phyloP scores from a whole-genome alignment of 805 yeast species.

The Schizosaccharomyces pombe region ASM294v3 CU329670.1:4907501-4908000 shows the following conservation, averaged over 20 bases:
- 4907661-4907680: no score
- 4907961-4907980: conserved; percentile 1
- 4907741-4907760: not conserved
- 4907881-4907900: not conserved
- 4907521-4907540: not conserved
- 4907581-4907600: not conserved
- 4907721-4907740: not conserved
- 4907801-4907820: not conserved
- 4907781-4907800: not conserved
- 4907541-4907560: not conserved
- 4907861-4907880: not conserved
- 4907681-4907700: not conserved
- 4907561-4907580: not conserved
- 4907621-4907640: not conserved
- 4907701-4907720: not conserved
- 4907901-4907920: not conserved
- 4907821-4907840: not conserved
- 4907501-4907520: not conserved
- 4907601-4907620: not conserved
- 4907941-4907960: conserved; percentile 5
- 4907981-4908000: not conserved
- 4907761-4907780: not conserved
- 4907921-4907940: not conserved
- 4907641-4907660: no score
- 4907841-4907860: not conserved